phyloP scores from a whole-genome alignment of 192 early-diverging fungal genomes.

The Coemansia sp. region DNA sequence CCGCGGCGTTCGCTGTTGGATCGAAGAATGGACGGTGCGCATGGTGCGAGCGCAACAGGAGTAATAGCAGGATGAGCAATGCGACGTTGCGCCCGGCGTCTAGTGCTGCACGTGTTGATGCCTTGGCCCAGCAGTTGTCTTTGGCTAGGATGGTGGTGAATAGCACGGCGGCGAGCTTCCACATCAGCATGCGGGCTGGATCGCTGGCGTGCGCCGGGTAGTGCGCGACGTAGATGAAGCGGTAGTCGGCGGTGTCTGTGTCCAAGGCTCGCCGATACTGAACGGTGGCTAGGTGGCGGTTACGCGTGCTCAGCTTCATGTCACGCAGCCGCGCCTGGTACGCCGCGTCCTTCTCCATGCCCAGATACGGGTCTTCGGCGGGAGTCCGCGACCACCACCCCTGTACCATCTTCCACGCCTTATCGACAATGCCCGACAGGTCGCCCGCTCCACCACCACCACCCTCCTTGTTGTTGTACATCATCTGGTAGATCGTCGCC shows the following conservation, averaged over 20 bases:
- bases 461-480: constrained; percentile 23
- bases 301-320: constrained; percentile 48
- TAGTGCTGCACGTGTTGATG: constrained; percentile 47
- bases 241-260: constrained; percentile 60
- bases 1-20: constrained; percentile 59
- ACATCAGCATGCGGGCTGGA: constrained; percentile 61
- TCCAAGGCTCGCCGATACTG: constrained; percentile 60
- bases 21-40: constrained; percentile 63
- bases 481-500: constrained; percentile 28
- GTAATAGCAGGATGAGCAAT: constrained; percentile 56
- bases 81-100: constrained; percentile 55
- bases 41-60: constrained; percentile 61
- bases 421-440: constrained; percentile 10
- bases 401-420: constrained; percentile 37
- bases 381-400: constrained; percentile 24
- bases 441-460: constrained; percentile 1
- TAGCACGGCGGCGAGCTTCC: constrained; percentile 58
- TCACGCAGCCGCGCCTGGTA: constrained; percentile 52
- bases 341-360: constrained; percentile 52
- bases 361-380: constrained; percentile 38
- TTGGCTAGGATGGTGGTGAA: constrained; percentile 57
- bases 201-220: constrained; percentile 56
- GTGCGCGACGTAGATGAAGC: constrained; percentile 63
- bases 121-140: constrained; percentile 65
- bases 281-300: constrained; percentile 59